A percentile compares a stretch with the other conserved stretches of the same genome.
phyloP scores from a whole-genome alignment of 345 rosid species.

The Arabidopsis arenosa region DNA sequence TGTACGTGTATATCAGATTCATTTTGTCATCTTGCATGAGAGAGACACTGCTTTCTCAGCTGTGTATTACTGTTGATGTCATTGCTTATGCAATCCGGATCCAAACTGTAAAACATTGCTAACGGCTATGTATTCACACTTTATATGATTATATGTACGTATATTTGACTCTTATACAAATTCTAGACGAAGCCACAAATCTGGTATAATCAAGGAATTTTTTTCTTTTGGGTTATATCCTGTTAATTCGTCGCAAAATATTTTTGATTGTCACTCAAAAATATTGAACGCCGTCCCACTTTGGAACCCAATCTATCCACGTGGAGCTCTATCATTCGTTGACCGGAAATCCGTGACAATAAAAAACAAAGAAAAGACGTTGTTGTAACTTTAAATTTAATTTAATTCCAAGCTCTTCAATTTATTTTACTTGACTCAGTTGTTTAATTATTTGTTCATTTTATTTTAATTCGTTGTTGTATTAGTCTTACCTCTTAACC shows the following conservation, averaged over 20 bases:
- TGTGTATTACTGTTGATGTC: conserved; percentile 33
- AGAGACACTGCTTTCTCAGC: conserved; percentile 10
- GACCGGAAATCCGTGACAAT: too few relatives aligned
- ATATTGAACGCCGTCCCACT: conserved; percentile 16
- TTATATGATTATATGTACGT: too few relatives aligned
- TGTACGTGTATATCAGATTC: not conserved
- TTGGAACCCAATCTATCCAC: conserved; percentile 9
- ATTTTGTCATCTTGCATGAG: conserved; percentile 31
- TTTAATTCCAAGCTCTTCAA: not conserved
- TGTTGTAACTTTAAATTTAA: too few relatives aligned
- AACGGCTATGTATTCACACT: too few relatives aligned
- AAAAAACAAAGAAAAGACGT: too few relatives aligned
- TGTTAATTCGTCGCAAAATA: too few relatives aligned
- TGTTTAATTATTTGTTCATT: not conserved
- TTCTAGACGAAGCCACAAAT: too few relatives aligned
- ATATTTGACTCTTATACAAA: too few relatives aligned
- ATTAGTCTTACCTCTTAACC: not conserved
- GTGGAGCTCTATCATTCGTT: not conserved
- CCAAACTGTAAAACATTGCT: not conserved
- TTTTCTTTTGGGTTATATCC: too few relatives aligned
- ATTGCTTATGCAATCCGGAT: conserved; percentile 34
- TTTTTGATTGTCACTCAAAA: not conserved
- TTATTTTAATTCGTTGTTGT: too few relatives aligned
- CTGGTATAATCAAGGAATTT: too few relatives aligned
- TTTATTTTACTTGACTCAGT: not conserved